phyloP scores from a whole-genome alignment of 176 grass and related monocot species.

The Melocanna baccifera region DNA sequence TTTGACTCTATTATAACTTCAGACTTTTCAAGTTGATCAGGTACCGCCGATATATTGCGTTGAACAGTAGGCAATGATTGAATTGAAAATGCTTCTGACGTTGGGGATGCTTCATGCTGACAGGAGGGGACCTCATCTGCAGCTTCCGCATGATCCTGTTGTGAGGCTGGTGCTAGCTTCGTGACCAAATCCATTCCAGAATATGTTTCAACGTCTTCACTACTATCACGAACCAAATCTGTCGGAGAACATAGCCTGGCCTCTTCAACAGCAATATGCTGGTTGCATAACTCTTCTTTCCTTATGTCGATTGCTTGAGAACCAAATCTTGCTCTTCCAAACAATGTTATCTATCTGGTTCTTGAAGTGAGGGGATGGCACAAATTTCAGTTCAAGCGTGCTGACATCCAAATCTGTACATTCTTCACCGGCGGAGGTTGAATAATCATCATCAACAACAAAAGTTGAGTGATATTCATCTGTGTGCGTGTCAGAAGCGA shows the following conservation, averaged over 20 bases:
- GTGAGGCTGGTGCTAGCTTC: constrained; percentile 3
- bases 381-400: constrained; percentile 59
- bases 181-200: not conserved
- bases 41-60: not conserved
- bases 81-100: not conserved
- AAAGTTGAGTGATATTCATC: constrained; percentile 23
- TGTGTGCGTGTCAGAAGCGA: constrained; percentile 3
- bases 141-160: not conserved
- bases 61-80: constrained; percentile 22
- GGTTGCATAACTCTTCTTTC: constrained; percentile 49
- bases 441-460: constrained; percentile 1
- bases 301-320: constrained; percentile 52
- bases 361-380: constrained; percentile 31
- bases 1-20: not conserved
- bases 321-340: constrained; percentile 84
- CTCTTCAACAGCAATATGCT: constrained; percentile 14
- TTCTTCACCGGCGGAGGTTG: constrained; percentile 9
- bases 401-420: constrained; percentile 32
- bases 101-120: constrained; percentile 13
- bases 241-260: not conserved
- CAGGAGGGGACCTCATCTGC: not conserved
- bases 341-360: constrained; percentile 63
- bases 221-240: constrained; percentile 19
- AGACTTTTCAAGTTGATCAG: constrained; percentile 20
- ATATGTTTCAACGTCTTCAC: constrained; percentile 21